phyloP scores from a whole-genome alignment of 345 rosid species.

The Gossypium herbaceum region DNA sequence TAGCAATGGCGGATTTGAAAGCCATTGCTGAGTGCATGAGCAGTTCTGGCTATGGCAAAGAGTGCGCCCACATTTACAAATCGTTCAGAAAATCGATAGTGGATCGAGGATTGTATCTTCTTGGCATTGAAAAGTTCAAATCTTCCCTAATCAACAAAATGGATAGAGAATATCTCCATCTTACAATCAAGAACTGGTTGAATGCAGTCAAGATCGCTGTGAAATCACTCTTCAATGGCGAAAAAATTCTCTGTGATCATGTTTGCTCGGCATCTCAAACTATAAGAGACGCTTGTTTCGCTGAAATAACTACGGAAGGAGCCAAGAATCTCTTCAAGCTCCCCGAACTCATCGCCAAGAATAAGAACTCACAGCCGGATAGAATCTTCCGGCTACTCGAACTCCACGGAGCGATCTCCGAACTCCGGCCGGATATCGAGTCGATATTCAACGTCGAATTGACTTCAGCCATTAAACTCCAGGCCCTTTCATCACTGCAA shows the following conservation, averaged over 20 bases:
- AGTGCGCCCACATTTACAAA: conserved; percentile 56
- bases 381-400: conserved; percentile 58
- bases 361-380: conserved; percentile 44
- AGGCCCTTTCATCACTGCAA: conserved; percentile 49
- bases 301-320: conserved; percentile 58
- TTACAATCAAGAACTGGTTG: conserved; percentile 62
- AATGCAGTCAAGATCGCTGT: conserved; percentile 54
- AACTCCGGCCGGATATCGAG: conserved; percentile 68
- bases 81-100: conserved; percentile 55
- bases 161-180: conserved; percentile 52
- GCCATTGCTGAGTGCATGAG: conserved; percentile 76
- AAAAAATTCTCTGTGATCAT: conserved; percentile 60
- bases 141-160: conserved; percentile 46
- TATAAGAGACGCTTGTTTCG: conserved; percentile 61
- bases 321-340: conserved; percentile 62
- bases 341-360: conserved; percentile 59
- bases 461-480: conserved; percentile 41
- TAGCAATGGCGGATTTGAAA: conserved; percentile 56
- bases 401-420: conserved; percentile 51
- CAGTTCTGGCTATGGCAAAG: conserved; percentile 67
- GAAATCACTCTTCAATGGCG: conserved; percentile 55
- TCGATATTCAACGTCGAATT: conserved; percentile 58
- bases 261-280: conserved; percentile 53
- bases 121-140: conserved; percentile 50
- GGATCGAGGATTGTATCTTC: conserved; percentile 55